Percentiles rank a stretch among this genome's conserved stretches.
Evolutionary conservation across 371 early-diverging fungal species (phyloP).

Genomic region (Dichotomocladium elegans): DNA sequence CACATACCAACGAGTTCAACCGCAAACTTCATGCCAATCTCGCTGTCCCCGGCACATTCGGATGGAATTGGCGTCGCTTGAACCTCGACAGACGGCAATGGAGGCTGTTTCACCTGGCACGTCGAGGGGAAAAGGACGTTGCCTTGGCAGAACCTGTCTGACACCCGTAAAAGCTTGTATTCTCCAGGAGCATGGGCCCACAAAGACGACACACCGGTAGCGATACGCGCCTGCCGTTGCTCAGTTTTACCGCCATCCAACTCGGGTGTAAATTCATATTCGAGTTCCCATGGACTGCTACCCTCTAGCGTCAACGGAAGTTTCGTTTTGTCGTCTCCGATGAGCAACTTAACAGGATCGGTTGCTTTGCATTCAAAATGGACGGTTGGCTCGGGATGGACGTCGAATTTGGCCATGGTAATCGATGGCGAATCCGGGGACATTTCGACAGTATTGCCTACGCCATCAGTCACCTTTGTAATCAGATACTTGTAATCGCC

Average conservation of each 20-base stretch:
- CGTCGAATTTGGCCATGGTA: constrained; percentile 18
- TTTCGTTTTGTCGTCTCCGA: constrained; percentile 21
- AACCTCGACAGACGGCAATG: constrained; percentile 29
- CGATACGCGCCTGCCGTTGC: background rate
- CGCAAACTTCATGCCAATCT: constrained; percentile 45
- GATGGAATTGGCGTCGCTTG: constrained; percentile 40
- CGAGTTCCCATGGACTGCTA: constrained; percentile 27
- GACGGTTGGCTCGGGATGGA: constrained; percentile 32
- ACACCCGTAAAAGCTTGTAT: constrained; percentile 29
- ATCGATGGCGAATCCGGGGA: background rate
- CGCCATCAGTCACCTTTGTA: constrained; percentile 33
- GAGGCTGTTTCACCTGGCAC: constrained; percentile 43
- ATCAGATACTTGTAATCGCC: constrained; percentile 24
- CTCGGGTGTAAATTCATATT: constrained; percentile 14
- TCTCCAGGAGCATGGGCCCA: constrained; percentile 30
- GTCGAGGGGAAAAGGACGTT: constrained; percentile 35
- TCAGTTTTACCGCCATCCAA: background rate
- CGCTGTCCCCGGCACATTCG: constrained; percentile 40
- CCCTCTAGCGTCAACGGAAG: constrained; percentile 34
- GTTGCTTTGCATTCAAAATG: constrained; percentile 33
- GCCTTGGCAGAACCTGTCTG: constrained; percentile 36
- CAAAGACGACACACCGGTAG: constrained; percentile 5
- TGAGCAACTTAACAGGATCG: constrained; percentile 31
- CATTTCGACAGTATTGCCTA: constrained; percentile 36
- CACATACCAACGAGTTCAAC: constrained; percentile 29